phyloP scores from a whole-genome alignment of 2,329 filamentous ascomycete species.

The Phaeosphaeriaceae sp. region DNA sequence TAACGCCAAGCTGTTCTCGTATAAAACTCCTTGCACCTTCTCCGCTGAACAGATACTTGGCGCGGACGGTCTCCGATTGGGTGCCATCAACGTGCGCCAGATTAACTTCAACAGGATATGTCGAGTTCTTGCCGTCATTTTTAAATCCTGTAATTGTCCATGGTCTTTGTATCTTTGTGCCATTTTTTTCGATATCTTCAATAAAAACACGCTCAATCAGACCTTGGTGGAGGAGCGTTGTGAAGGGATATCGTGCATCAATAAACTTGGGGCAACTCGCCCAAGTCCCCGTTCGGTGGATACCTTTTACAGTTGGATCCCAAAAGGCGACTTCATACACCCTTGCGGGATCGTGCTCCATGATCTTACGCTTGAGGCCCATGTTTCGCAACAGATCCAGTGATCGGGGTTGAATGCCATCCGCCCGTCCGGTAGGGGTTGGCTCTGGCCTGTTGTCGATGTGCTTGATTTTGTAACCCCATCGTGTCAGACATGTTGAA shows the following conservation, averaged over 20 bases:
- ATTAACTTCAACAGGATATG: conserved; percentile 81
- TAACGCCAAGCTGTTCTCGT: conserved; percentile 69
- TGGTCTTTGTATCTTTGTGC: conserved; percentile 62
- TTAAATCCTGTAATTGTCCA: conserved; percentile 68
- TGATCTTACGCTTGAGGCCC: conserved; percentile 85
- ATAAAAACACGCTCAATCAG: conserved; percentile 68
- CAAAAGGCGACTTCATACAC: conserved; percentile 76
- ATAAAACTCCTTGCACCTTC: conserved; percentile 68
- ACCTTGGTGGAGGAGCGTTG: conserved; percentile 67
- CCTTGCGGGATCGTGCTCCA: conserved; percentile 85
- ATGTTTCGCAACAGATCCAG: conserved; percentile 87
- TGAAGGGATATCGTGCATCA: conserved; percentile 69
- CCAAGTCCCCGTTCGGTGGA: conserved; percentile 71
- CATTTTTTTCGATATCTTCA: conserved; percentile 65
- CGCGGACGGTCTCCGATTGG: conserved; percentile 67
- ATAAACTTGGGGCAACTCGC: conserved; percentile 86
- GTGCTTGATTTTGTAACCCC: conserved; percentile 95
- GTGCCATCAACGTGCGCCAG: conserved; percentile 79
- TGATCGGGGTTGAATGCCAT: conserved; percentile 90
- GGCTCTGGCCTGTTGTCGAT: conserved; percentile 89
- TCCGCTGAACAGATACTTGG: conserved; percentile 69
- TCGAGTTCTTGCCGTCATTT: conserved; percentile 65
- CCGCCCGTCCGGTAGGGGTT: conserved; percentile 83
- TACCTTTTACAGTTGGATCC: conserved; percentile 63
- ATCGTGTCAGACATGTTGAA: conserved; percentile 85